Percentiles rank a stretch among this genome's conserved stretches.
These are phyloP conservation scores for Zygosaccharomyces sapae DNA, from an alignment of 1,139 yeast species.

Conservation along the genomic window DNA sequence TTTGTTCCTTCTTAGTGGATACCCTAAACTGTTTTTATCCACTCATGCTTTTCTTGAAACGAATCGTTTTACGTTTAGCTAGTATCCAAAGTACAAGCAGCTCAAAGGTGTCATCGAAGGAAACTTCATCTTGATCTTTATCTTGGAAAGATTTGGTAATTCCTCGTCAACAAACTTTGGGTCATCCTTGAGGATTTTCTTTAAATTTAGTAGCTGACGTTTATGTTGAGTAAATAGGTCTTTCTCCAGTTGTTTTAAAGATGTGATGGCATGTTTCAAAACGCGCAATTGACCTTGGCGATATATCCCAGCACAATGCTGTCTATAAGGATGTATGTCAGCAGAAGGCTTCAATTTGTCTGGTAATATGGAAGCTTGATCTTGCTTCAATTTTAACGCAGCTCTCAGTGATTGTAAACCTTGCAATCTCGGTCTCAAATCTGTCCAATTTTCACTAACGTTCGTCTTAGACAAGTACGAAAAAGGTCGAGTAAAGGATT, in stretches of 20 bases:
- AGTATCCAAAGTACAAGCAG: slow-evolving; percentile 28
- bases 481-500: slow-evolving; percentile 47
- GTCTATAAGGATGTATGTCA: slow-evolving; percentile 20
- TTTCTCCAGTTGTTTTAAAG: slow-evolving; percentile 28
- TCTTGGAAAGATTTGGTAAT: slow-evolving; percentile 15
- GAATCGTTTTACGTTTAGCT: slow-evolving; percentile 18
- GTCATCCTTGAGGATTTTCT: slow-evolving; percentile 29
- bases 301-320: slow-evolving; percentile 23
- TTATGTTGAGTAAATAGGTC: slow-evolving; percentile 20
- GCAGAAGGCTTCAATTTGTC: slow-evolving; percentile 3
- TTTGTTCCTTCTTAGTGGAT: slow-evolving; percentile 1
- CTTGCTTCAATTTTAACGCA: slow-evolving; percentile 26
- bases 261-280: slow-evolving; percentile 20
- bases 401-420: slow-evolving; percentile 44
- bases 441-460: slow-evolving; percentile 40
- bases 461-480: slow-evolving; percentile 46
- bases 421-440: slow-evolving; percentile 53
- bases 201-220: slow-evolving; percentile 21
- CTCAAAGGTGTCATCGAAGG: slow-evolving; percentile 24
- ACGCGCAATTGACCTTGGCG: slow-evolving; percentile 24
- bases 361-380: background rate
- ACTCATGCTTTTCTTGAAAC: slow-evolving; percentile 17
- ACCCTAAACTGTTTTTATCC: slow-evolving; percentile 17
- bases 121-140: slow-evolving; percentile 17
- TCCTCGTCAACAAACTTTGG: slow-evolving; percentile 20